phyloP scores from a whole-genome alignment of 192 early-diverging fungal genomes.

The Linnemannia elongata region DNA sequence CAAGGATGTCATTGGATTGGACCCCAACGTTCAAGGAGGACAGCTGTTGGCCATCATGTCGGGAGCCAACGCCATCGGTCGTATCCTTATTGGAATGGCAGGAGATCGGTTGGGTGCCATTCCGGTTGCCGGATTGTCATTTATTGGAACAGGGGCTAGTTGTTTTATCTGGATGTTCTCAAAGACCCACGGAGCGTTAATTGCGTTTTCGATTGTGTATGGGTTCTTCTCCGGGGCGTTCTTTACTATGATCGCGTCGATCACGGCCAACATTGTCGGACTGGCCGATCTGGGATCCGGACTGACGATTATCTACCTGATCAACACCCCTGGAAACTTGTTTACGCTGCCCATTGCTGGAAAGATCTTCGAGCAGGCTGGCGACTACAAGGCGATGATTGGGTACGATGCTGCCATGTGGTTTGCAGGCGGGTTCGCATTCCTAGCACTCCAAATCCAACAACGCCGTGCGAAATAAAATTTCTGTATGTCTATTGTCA shows the following conservation, averaged over 20 bases:
- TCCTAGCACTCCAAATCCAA: too few species aligned
- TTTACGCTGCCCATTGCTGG: constrained; percentile 49
- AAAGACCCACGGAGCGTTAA: constrained; percentile 6
- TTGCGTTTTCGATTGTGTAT: constrained; percentile 29
- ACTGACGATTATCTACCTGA: constrained; percentile 40
- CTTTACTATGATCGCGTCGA: constrained; percentile 43
- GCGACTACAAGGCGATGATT: constrained; percentile 39
- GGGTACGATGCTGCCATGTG: constrained; percentile 42
- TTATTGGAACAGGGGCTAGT: constrained; percentile 28
- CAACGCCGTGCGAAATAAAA: neutral
- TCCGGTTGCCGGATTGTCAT: constrained; percentile 31
- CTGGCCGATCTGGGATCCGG: constrained; percentile 26
- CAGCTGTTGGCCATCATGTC: constrained; percentile 55
- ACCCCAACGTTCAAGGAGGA: constrained; percentile 47
- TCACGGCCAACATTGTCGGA: constrained; percentile 41
- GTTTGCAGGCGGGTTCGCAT: constrained; percentile 22
- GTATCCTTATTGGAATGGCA: constrained; percentile 42
- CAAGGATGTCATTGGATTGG: constrained; percentile 29
- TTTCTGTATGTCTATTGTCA: too few species aligned
- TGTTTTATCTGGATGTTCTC: constrained; percentile 52
- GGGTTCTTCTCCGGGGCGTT: constrained; percentile 44
- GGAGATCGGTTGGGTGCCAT: constrained; percentile 51
- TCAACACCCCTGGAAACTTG: constrained; percentile 53
- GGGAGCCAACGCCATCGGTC: constrained; percentile 51
- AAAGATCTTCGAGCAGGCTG: constrained; percentile 24